Evolutionary conservation across 2,329 filamentous ascomycete genomes (phyloP), one percentile per base, ranked within the genome.

Genomic region (Trichophyton rubrum): DNA sequence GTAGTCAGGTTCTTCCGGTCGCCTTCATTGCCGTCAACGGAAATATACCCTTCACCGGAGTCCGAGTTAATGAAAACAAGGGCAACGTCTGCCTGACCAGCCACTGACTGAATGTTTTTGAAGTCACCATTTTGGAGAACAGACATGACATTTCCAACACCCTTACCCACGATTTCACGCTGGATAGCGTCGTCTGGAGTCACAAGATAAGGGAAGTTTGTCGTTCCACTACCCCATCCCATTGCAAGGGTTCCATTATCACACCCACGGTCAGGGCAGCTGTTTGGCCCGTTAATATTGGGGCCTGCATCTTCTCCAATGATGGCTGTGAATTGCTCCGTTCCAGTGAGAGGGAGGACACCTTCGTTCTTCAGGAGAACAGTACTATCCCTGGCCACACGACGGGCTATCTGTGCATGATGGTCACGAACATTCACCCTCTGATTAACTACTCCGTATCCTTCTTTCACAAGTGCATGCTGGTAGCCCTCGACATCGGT

Each of bases 1-100:
- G 96, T 79, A 0, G 90, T 96, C 41, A 99, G 79, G 75, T 99
- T 96, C 68, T 91, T 90, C 59, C 93, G 86, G 72, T 97, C 92
- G 61, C 93, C 93, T 62, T 80, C 78, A 71, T 96, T 96, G 59
- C 84, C 87, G 64, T 91, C 92, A 1, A 95, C 82, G 30, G 76
- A 80, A 68, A 97, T 90, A 75, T 83, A 96, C 4, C 89, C 90
- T 74, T 97, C 93, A 59, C 92, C 92, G 2, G 87, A 83, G 70
- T 91, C 81, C 13, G 90, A 85, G 66, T 96, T 96, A 68, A 89
- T 91, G 67, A 97, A 97, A 9, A 96, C 90, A 47, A 99, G 81
- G 22, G 81, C 77, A 24, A 80, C 78, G 58, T 75, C 75, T n/a
- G 79, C 77, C 62, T 81, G 80, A 17, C 73, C 71, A 4, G 82